Conservation (phyloP, 1,284 basidiomycete species). For the Heterobasidion parviporum region DNA sequence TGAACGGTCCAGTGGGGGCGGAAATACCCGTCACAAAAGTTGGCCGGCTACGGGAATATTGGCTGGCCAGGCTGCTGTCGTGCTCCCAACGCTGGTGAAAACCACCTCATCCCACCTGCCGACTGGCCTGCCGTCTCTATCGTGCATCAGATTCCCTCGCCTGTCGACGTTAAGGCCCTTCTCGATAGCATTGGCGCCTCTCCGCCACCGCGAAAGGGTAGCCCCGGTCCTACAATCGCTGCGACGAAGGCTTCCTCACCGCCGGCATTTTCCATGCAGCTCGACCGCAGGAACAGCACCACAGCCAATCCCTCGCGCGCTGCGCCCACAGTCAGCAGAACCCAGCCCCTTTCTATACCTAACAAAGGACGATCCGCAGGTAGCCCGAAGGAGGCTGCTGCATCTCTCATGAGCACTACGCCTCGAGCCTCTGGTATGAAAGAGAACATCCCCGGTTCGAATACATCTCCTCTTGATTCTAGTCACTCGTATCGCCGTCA, state of each 20-base stretch:
- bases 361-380: slow-evolving; percentile 31
- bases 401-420: slow-evolving; percentile 27
- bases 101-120: slow-evolving; percentile 53
- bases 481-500: slow-evolving; percentile 37
- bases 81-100: slow-evolving; percentile 50
- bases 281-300: slow-evolving; percentile 37
- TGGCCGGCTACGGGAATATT: slow-evolving; percentile 51
- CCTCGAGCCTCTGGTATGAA: slow-evolving; percentile 31
- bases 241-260: slow-evolving; percentile 17
- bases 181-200: slow-evolving; percentile 41
- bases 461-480: slow-evolving; percentile 35
- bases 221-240: slow-evolving; percentile 10
- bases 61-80: slow-evolving; percentile 84
- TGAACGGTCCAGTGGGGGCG: slow-evolving; percentile 52
- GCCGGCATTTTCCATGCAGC: slow-evolving; percentile 32
- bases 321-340: slow-evolving; percentile 15
- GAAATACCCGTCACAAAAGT: slow-evolving; percentile 42
- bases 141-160: slow-evolving; percentile 62
- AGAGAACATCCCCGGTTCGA: slow-evolving; percentile 23
- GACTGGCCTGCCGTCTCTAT: slow-evolving; percentile 73
- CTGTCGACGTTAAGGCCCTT: slow-evolving; percentile 55
- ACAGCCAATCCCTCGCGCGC: slow-evolving; percentile 18
- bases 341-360: slow-evolving; percentile 27
- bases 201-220: slow-evolving; percentile 12
- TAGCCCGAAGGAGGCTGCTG: slow-evolving; percentile 37